Evolutionary conservation across 345 rosid genomes (phyloP).

Genomic region (Physaria fendleri): DNA sequence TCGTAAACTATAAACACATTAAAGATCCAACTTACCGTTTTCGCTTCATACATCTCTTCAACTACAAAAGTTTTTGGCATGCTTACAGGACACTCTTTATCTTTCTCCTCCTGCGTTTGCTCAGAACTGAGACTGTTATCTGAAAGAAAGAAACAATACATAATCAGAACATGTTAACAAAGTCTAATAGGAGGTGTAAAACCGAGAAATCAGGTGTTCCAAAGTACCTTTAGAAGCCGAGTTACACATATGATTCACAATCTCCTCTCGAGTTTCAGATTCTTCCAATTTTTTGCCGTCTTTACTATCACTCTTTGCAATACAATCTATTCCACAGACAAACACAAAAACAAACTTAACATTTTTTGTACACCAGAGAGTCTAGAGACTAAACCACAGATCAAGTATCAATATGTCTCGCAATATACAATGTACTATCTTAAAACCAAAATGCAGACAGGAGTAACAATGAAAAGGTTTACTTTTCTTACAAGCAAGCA

Average conservation of each 20-base stretch:
- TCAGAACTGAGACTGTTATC: conserved; percentile 36
- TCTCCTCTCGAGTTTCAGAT: conserved; percentile 29
- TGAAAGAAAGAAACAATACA: conserved; percentile 20
- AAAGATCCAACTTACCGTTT: conserved; percentile 43
- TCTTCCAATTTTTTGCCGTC: conserved; percentile 23
- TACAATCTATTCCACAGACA: conserved; percentile 40
- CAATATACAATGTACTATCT: neutral
- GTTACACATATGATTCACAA: conserved; percentile 30
- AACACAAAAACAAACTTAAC: neutral
- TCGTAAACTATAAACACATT: neutral
- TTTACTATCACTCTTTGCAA: conserved; percentile 30
- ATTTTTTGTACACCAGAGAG: neutral
- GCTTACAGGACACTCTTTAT: conserved; percentile 35
- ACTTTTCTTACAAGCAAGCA: conserved; percentile 29
- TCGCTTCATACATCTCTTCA: conserved; percentile 62
- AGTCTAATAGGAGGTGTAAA: neutral
- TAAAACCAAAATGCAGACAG: neutral
- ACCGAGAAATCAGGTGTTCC: neutral
- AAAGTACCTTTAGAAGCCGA: conserved; percentile 45
- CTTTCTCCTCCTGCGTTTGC: conserved; percentile 39
- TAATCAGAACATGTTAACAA: neutral
- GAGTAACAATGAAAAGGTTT: neutral
- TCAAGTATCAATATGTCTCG: neutral
- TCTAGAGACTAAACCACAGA: neutral
- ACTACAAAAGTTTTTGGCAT: conserved; percentile 55